Evolutionary conservation across 2,329 filamentous ascomycete species (phyloP).

Genomic region (Akanthomyces uredinophilus): DNA sequence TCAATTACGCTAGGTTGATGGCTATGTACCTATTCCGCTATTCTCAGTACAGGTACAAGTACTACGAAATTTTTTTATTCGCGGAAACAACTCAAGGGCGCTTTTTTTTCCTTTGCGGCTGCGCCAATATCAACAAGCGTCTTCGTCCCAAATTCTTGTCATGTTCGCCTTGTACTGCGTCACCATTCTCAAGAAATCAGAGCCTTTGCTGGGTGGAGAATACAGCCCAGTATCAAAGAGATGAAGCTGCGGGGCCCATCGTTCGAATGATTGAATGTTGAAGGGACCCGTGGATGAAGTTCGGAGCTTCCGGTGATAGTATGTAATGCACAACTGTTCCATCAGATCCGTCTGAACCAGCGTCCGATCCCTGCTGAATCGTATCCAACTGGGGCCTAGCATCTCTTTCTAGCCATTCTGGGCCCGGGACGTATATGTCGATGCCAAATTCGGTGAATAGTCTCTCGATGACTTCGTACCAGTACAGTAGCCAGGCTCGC

Average conservation of each 20-base stretch:
- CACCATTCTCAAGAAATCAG: background rate
- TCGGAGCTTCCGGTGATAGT: background rate
- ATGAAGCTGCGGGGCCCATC: background rate
- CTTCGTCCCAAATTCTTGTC: too few relatives aligned
- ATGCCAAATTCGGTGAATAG: conserved; percentile 21
- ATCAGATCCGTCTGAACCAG: background rate
- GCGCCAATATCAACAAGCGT: background rate
- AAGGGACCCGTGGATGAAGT: background rate
- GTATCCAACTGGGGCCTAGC: background rate
- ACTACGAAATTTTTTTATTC: background rate
- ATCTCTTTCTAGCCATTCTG: conserved; percentile 25
- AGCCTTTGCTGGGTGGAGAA: background rate
- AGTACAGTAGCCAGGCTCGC: conserved; percentile 27
- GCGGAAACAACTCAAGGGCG: background rate
- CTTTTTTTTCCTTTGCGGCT: background rate
- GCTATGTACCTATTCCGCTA: background rate
- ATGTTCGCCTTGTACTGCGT: background rate
- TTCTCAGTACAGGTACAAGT: background rate
- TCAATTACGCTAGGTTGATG: background rate
- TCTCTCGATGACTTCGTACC: conserved; percentile 23
- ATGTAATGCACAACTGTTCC: conserved; percentile 4
- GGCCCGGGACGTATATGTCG: conserved; percentile 16
- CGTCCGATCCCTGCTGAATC: background rate
- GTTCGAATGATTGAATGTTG: background rate
- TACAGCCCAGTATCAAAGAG: background rate